These are phyloP conservation scores for Petasospora fabianii DNA, from an alignment of 1,139 yeast species.

Conservation along the genomic window DNA sequence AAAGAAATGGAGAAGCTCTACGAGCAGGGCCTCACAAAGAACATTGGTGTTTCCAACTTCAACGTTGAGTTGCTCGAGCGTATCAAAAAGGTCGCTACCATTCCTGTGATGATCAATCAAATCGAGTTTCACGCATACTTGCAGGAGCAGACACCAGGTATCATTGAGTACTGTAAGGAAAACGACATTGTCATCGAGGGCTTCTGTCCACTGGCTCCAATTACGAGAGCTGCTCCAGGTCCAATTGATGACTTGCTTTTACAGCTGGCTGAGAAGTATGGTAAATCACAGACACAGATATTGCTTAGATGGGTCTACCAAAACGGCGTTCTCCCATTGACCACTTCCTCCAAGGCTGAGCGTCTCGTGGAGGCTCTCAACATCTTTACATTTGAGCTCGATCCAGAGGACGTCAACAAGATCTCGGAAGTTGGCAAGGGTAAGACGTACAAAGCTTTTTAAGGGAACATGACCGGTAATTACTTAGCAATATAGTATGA, in stretches of 20 bases:
- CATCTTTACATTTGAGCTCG: constrained; percentile 39
- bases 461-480: constrained; percentile 1
- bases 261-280: constrained; percentile 32
- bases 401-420: constrained; percentile 31
- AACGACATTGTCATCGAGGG: constrained; percentile 64
- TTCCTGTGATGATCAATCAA: constrained; percentile 69
- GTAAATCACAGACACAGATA: constrained; percentile 34
- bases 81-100: constrained; percentile 47
- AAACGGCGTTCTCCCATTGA: constrained; percentile 39
- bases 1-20: constrained; percentile 62
- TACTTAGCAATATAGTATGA: no score
- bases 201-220: constrained; percentile 78
- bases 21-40: constrained; percentile 57
- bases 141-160: constrained; percentile 53
- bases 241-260: constrained; percentile 26
- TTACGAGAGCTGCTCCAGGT: constrained; percentile 46
- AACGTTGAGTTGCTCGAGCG: constrained; percentile 49
- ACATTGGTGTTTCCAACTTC: constrained; percentile 80
- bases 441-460: constrained; percentile 33
- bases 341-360: constrained; percentile 45
- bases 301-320: constrained; percentile 39
- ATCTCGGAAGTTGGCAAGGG: constrained; percentile 29
- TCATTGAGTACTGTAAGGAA: constrained; percentile 48
- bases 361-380: constrained; percentile 43
- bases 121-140: constrained; percentile 72